Percentiles rank a stretch among this genome's conserved stretches.
Evolutionary conservation across 2,329 filamentous ascomycete genomes (phyloP).

Genomic region (Zymoseptoria ardabiliae): DNA sequence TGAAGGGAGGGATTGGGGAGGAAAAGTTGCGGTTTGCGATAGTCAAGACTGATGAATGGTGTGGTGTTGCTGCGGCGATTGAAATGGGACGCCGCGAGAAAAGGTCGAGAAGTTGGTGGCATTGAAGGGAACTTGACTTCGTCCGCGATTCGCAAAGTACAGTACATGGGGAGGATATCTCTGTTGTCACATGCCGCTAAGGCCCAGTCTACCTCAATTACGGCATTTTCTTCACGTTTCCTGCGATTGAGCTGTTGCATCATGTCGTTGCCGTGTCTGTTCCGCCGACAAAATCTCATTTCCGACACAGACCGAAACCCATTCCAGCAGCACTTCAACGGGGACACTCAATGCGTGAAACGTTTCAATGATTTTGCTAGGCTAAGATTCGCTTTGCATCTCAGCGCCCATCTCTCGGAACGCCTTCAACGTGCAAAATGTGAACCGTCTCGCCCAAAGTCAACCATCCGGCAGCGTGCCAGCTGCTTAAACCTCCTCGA

Average conservation of each 20-base stretch:
- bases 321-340: neutral
- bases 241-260: neutral
- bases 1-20: neutral
- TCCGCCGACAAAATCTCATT: neutral
- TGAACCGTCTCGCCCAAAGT: constrained; percentile 20
- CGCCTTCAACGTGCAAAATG: constrained; percentile 22
- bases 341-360: constrained; percentile 7
- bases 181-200: neutral
- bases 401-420: constrained; percentile 21
- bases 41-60: neutral
- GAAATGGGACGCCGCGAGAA: neutral
- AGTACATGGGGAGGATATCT: neutral
- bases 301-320: neutral
- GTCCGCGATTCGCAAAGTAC: neutral
- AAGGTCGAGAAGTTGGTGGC: neutral
- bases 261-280: neutral
- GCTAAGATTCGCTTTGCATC: constrained; percentile 16
- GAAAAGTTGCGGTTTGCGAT: neutral
- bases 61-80: neutral
- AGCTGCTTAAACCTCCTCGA: constrained; percentile 75
- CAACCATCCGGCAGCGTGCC: constrained; percentile 14
- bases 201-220: neutral
- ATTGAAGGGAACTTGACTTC: neutral
- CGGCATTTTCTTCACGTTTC: neutral
- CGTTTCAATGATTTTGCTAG: constrained; percentile 20